phyloP scores from a whole-genome alignment of 805 yeast genomes.

The Candida xyloterini region DNA sequence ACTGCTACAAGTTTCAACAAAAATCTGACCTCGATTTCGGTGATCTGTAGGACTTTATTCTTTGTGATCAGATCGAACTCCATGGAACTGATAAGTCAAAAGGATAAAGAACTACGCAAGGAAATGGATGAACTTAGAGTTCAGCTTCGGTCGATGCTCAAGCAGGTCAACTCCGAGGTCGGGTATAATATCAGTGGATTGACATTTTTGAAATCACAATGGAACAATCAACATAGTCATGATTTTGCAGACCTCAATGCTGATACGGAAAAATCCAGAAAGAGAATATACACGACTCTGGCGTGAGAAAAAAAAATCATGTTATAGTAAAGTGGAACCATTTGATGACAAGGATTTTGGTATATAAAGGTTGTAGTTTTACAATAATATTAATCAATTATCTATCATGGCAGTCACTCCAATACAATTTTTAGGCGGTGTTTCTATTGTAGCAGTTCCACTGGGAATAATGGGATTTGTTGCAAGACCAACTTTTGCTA shows the following conservation, averaged over 20 bases:
- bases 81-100: constrained; percentile 71
- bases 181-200: constrained; percentile 88
- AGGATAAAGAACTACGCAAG: constrained; percentile 58
- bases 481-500: constrained; percentile 36
- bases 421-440: constrained; percentile 28
- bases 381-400: neutral
- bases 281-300: constrained; percentile 55
- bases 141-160: constrained; percentile 57
- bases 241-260: constrained; percentile 71
- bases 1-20: constrained; percentile 41
- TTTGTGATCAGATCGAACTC: constrained; percentile 73
- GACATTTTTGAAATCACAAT: constrained; percentile 66
- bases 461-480: constrained; percentile 22
- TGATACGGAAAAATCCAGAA: constrained; percentile 47
- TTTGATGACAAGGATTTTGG: neutral
- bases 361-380: constrained; percentile 1
- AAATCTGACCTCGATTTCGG: constrained; percentile 47
- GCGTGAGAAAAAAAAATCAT: constrained; percentile 8
- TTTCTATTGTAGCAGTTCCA: constrained; percentile 31
- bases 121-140: constrained; percentile 62
- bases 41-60: constrained; percentile 72
- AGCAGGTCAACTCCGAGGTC: constrained; percentile 51
- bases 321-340: constrained; percentile 3
- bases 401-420: constrained; percentile 29
- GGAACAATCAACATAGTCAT: constrained; percentile 72